These are phyloP conservation scores for Diplodia intermedia DNA, from an alignment of 2,329 filamentous ascomycete species.

Conservation along the genomic window DNA sequence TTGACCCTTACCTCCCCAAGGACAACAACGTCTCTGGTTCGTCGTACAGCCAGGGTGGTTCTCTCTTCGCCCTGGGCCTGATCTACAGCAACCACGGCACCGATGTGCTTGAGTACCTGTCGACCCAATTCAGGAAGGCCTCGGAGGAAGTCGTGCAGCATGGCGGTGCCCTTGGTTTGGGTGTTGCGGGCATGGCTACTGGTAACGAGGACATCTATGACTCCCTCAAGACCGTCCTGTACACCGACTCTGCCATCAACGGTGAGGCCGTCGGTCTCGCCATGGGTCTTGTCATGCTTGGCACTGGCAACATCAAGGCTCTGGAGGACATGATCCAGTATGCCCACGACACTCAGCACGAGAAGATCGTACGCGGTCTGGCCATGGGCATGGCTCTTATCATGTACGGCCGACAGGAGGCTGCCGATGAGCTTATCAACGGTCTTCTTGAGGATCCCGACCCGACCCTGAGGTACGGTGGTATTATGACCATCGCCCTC, in stretches of 20 bases:
- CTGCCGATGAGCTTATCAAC: constrained; percentile 92
- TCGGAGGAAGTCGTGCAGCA: constrained; percentile 95
- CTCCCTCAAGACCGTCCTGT: constrained; percentile 85
- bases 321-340: constrained; percentile 98
- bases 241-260: constrained; percentile 93
- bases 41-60: constrained; percentile 94
- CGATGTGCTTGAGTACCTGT: constrained; percentile 82
- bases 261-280: constrained; percentile 94
- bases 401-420: constrained; percentile 96
- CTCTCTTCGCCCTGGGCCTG: constrained; percentile 90
- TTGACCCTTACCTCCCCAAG: constrained; percentile 92
- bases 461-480: constrained; percentile 91
- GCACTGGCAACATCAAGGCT: constrained; percentile 92
- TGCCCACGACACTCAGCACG: constrained; percentile 95
- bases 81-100: constrained; percentile 98
- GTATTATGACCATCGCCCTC: constrained; percentile 97
- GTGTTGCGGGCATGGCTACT: constrained; percentile 97
- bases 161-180: constrained; percentile 90
- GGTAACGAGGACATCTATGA: constrained; percentile 91
- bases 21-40: constrained; percentile 78
- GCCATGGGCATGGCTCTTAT: constrained; percentile 97
- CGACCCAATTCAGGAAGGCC: constrained; percentile 74
- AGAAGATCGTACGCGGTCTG: constrained; percentile 96
- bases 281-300: constrained; percentile 98
- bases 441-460: constrained; percentile 92